phyloP scores from a whole-genome alignment of 345 rosid genomes.

The Rhodomyrtus tomentosa region DNA sequence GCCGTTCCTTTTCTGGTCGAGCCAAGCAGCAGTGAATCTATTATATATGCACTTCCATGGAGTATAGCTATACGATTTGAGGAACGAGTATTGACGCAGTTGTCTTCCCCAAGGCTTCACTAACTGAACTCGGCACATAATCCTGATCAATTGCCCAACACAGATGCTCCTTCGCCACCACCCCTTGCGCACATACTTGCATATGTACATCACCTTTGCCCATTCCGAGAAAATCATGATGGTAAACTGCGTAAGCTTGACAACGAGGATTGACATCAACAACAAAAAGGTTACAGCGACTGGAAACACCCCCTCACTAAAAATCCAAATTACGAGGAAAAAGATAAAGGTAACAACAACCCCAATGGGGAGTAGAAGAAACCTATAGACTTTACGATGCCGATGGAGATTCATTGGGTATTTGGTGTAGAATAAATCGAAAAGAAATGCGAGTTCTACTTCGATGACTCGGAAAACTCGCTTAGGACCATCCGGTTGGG shows the following conservation, averaged over 20 bases:
- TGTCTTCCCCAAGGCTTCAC: not conserved
- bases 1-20: not conserved
- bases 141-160: not conserved
- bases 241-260: not conserved
- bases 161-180: not conserved
- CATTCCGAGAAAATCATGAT: not conserved
- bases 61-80: not conserved
- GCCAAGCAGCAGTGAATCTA: not conserved
- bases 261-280: not conserved
- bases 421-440: not conserved
- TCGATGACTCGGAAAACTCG: not conserved
- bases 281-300: not conserved
- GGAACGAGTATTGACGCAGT: not conserved
- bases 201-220: not conserved
- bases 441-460: not conserved
- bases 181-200: not conserved
- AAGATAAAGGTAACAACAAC: not conserved
- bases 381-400: not conserved
- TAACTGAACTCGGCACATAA: not conserved
- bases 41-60: not conserved
- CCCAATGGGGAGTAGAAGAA: not conserved
- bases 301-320: accelerated
- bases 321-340: not conserved
- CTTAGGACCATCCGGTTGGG: accelerated
- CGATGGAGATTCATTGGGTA: not conserved